phyloP scores from a whole-genome alignment of 1,139 yeast species.

The Magnusiomyces magnusii region DNA sequence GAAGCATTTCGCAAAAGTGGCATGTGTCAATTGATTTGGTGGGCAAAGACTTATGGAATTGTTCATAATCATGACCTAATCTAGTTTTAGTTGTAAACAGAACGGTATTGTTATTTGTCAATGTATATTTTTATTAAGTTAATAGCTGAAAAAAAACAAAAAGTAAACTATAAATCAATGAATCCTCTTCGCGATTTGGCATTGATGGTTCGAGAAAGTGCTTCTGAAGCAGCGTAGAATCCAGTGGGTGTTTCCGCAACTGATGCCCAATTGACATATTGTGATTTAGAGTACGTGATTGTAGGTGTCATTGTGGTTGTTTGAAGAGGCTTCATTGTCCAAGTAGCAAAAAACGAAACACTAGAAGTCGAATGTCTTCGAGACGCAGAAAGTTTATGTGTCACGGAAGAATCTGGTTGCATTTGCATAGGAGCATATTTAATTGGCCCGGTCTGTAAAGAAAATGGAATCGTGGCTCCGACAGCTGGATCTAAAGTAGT shows the following conservation, averaged over 20 bases:
- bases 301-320: slow-evolving; percentile 73
- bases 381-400: slow-evolving; percentile 30
- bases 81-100: no score
- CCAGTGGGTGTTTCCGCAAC: slow-evolving; percentile 23
- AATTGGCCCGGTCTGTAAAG: slow-evolving; percentile 64
- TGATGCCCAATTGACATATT: slow-evolving; percentile 55
- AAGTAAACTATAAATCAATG: slow-evolving; percentile 10
- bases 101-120: no score
- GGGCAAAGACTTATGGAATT: no score
- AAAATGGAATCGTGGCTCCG: slow-evolving; percentile 50
- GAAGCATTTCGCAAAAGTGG: no score
- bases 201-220: slow-evolving; percentile 13
- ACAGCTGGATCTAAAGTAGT: slow-evolving; percentile 20
- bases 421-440: slow-evolving; percentile 88
- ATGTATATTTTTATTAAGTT: no score
- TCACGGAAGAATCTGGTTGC: slow-evolving; percentile 67
- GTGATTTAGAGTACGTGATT: slow-evolving; percentile 66
- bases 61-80: no score
- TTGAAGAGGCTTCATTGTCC: slow-evolving; percentile 30
- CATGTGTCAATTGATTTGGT: no score
- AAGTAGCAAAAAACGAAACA: slow-evolving; percentile 49
- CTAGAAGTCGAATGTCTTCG: slow-evolving; percentile 48
- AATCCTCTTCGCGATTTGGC: slow-evolving; percentile 15
- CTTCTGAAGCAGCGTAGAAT: slow-evolving; percentile 25
- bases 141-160: no score